A percentile compares a stretch with the other conserved stretches of the same genome.
Conservation (phyloP, 2,329 filamentous ascomycete species). For the Xylaria sp. region DNA sequence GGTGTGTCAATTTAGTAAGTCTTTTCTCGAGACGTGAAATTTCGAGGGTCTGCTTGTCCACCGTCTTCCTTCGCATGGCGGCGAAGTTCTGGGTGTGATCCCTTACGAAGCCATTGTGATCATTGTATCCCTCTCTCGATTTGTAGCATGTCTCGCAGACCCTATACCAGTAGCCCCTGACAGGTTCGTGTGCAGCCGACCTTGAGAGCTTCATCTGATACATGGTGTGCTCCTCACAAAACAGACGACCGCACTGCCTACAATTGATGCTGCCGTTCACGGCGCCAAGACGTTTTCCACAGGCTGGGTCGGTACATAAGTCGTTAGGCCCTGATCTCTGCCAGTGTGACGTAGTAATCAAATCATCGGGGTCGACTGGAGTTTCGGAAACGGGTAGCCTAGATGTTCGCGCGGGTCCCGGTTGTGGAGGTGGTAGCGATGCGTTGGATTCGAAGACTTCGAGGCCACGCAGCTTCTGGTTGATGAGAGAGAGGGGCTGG, state of each 20-base stretch:
- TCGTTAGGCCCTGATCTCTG: constrained; percentile 80
- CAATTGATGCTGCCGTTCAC: constrained; percentile 91
- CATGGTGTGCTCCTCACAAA: constrained; percentile 98
- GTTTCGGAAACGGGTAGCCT: constrained; percentile 53
- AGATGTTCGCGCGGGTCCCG: constrained; percentile 50
- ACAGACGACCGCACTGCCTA: constrained; percentile 89
- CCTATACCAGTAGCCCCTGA: constrained; percentile 90
- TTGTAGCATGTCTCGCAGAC: constrained; percentile 99
- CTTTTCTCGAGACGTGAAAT: constrained; percentile 91
- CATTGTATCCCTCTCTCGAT: constrained; percentile 93
- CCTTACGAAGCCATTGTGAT: constrained; percentile 77
- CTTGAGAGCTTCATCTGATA: constrained; percentile 98
- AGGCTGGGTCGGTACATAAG: constrained; percentile 86
- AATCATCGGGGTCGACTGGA: constrained; percentile 82
- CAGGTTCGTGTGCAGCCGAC: constrained; percentile 88
- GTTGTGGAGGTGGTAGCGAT: constrained; percentile 57
- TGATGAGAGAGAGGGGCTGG: constrained; percentile 88
- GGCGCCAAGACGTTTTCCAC: constrained; percentile 80
- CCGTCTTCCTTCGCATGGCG: constrained; percentile 76
- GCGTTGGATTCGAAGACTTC: constrained; percentile 96
- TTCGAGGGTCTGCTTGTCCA: constrained; percentile 88
- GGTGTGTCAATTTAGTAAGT: constrained; percentile 86
- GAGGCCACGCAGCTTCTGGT: constrained; percentile 91
- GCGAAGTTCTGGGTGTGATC: constrained; percentile 80
- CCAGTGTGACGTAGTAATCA: constrained; percentile 91